Percentiles rank a stretch among this genome's conserved stretches.
phyloP scores from a whole-genome alignment of 2,329 filamentous ascomycete species.

The Fusarium sororula region DNA sequence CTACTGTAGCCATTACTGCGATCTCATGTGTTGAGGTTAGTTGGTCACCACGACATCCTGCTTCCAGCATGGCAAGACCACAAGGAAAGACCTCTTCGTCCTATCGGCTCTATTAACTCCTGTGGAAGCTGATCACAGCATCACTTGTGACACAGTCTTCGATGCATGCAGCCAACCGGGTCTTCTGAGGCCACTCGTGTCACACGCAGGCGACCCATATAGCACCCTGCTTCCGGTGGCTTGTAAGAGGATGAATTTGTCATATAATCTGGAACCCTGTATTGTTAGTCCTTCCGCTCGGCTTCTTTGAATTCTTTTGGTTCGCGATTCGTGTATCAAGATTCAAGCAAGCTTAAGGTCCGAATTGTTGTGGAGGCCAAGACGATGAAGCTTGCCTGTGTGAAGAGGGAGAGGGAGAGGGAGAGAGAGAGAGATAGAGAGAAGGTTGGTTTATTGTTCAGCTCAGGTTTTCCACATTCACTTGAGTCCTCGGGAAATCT shows the following conservation, averaged over 20 bases:
- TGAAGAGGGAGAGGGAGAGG: background rate
- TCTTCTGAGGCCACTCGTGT: background rate
- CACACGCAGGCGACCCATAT: slow-evolving; percentile 9
- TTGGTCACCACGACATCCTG: background rate
- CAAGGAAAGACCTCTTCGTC: background rate
- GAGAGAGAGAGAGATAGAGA: background rate
- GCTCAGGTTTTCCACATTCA: background rate
- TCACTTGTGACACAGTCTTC: background rate
- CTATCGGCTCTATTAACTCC: background rate
- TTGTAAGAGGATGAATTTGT: background rate
- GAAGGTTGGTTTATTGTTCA: background rate
- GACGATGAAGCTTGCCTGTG: background rate
- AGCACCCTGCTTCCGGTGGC: slow-evolving; percentile 5
- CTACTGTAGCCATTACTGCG: background rate
- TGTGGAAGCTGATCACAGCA: background rate
- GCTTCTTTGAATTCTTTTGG: background rate
- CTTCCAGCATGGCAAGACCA: background rate
- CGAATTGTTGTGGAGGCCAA: background rate
- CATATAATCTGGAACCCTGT: background rate
- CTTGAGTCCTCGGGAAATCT: background rate
- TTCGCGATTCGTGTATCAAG: background rate
- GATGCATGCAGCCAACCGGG: slow-evolving; percentile 9
- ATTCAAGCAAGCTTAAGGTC: background rate
- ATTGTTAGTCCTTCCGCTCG: background rate
- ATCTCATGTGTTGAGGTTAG: background rate